phyloP scores from a whole-genome alignment of 768 basidiomycete species.

The Cubamyces sp. region DNA sequence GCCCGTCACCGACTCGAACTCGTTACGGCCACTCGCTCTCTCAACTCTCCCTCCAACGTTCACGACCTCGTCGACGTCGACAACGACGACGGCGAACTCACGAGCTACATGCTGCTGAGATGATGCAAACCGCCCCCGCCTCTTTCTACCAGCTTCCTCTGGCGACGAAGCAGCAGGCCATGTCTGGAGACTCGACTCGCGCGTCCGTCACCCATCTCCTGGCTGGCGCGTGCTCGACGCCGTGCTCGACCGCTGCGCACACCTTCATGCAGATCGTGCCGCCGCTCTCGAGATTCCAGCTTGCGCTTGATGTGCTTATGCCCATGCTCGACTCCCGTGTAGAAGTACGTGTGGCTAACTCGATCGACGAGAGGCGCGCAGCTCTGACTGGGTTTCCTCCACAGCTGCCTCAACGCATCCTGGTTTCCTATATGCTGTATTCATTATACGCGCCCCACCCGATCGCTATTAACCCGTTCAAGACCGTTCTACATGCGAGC shows the following conservation, averaged over 20 bases:
- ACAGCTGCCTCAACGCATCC: constrained; percentile 73
- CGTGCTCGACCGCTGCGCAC: constrained; percentile 77
- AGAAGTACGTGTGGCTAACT: constrained; percentile 50
- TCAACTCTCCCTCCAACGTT: constrained; percentile 1
- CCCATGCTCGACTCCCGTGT: constrained; percentile 63
- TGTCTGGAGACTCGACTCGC: constrained; percentile 51
- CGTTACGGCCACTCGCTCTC: background rate
- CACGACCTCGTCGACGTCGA: constrained; percentile 18
- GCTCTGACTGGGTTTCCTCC: background rate
- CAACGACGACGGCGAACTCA: constrained; percentile 9
- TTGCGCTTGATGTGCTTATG: constrained; percentile 81
- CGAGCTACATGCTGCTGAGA: constrained; percentile 18
- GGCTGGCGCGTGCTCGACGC: constrained; percentile 64
- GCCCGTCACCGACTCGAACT: background rate
- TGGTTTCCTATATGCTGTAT: constrained; percentile 80
- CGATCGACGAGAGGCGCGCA: constrained; percentile 11
- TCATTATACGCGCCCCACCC: constrained; percentile 81
- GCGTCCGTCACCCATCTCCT: constrained; percentile 72
- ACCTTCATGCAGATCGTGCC: constrained; percentile 78
- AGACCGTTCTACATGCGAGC: constrained; percentile 67
- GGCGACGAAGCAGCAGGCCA: constrained; percentile 29
- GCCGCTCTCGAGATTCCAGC: constrained; percentile 77
- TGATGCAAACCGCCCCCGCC: constrained; percentile 37
- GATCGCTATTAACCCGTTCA: constrained; percentile 81
- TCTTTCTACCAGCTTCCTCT: constrained; percentile 39